Evolutionary conservation across 75 land plant species (phyloP), one percentile per base, ranked within the genome.

Genomic region (Gnetum montanum): DNA sequence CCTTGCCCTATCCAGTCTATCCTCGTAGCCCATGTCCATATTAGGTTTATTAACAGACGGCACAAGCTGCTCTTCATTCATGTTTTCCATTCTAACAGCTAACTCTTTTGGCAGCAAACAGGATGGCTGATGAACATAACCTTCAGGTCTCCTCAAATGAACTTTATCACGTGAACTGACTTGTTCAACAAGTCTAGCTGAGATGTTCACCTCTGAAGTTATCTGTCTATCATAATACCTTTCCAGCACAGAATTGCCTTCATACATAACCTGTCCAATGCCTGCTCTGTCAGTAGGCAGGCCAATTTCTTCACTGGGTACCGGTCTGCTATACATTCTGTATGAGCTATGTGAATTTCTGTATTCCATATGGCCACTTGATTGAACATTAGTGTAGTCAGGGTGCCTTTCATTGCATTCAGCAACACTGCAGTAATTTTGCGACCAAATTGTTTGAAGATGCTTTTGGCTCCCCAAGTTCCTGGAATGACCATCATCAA

Each of bases 1-100:
- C 24, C 55, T 53, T 53, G 55, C 37, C 34, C 31, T 53, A 19
- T 53, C 55, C 20, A 53, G 13, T n/a, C 55, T 53, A 4, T 53
- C 25, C 31, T 30, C 20, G 34, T 53, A 53, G 4, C 35, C 55
- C 19, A 18, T 53, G 34, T 53, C 34, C 19, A 25, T 33, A 30
- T 31, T 34, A 20, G 34, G 23, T 4, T 33, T 19, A 18, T 53
- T 36, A 20, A 53, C 22, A 18, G 24, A 34, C 15, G 25, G 34
- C 34, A 19, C 31, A 11, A 31, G 55, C 24, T 33, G 55, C 31
- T 53, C 37, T 36, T 20, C 55, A 31, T 53, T 33, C n/a, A 19
- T 19, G 22, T 26, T 31, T 33, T 24, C 37, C 31, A 2, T 34
- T 53, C 22, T 24, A 4, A 33, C 34, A 18, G 31, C 15, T 36